A percentile compares a stretch with the other conserved stretches of the same genome.
Evolutionary conservation across 148 eudicot genomes (phyloP).

Genomic region (Oxyria digyna): DNA sequence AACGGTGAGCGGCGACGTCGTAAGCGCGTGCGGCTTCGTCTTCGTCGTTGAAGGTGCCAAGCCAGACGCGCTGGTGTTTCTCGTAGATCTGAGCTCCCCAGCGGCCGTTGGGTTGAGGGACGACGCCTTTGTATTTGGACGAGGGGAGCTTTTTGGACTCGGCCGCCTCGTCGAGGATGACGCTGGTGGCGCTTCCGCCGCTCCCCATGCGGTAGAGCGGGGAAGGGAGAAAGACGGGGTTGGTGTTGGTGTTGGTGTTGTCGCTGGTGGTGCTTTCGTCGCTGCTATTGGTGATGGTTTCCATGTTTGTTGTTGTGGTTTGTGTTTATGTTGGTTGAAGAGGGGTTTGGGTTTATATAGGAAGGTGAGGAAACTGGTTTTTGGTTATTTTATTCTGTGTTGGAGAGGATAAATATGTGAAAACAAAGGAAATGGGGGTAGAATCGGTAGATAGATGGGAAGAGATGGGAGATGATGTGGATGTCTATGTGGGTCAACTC

Average conservation of each 20-base stretch:
- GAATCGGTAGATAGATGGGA: background rate
- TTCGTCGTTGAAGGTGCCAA: constrained; percentile 31
- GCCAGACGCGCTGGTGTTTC: constrained; percentile 26
- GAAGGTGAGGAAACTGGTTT: background rate
- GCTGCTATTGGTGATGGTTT: constrained; percentile 22
- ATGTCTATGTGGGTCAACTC: background rate
- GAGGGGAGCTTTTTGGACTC: constrained; percentile 3
- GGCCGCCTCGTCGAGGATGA: constrained; percentile 2
- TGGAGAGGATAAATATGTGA: background rate
- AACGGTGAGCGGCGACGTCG: constrained; percentile 24
- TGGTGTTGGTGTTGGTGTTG: too few species aligned
- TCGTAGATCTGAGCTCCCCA: constrained; percentile 38
- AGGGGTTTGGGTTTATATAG: background rate
- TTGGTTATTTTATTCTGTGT: background rate
- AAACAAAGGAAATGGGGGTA: background rate
- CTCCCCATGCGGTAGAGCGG: constrained; percentile 14
- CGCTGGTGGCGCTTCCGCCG: constrained; percentile 14
- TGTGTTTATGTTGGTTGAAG: background rate
- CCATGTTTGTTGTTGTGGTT: constrained; percentile 16
- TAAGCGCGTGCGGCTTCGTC: constrained; percentile 25
- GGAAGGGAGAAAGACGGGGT: background rate
- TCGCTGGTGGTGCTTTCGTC: constrained; percentile 59
- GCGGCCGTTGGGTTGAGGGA: constrained; percentile 28
- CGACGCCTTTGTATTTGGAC: constrained; percentile 28
- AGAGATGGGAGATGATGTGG: background rate